Evolutionary conservation across 805 yeast species (phyloP), one percentile per base, ranked within the genome.

Genomic region (Sugiyamaella valdiviana): DNA sequence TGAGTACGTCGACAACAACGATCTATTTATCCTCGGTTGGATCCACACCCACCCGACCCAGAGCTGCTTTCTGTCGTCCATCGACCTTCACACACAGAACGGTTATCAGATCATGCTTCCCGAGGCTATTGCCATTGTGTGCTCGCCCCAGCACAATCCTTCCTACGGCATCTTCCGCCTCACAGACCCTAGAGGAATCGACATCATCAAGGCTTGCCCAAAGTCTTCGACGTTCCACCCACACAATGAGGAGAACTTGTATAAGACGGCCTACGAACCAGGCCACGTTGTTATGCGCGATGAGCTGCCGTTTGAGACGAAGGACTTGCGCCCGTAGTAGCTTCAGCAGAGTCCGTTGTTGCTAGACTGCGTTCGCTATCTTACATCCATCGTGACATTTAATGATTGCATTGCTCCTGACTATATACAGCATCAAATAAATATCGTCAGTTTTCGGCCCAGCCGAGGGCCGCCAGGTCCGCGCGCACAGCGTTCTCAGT

Each of bases 401-500:
- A 36, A 21, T 19, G 22, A 17, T 39, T 19, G 26, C 41, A 39
- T 39, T 39, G 22, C 41, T 7, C 41, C 26, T 17, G 32, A n/a
- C 32, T 26, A 26, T 26, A 26, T 26, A 36, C 39, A n/a, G n/a
- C n/a, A 36, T 19, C 19, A 36, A 36, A 36, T 14, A 12, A 43
- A n/a, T 21, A 17, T 14, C n/a, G 5, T 22, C 21, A 43, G 21
- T 32, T 45, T 22, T 71, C 79, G 32, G 62, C 61, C 85, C 85
- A 93, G 22, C 98, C 99, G 54, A 90, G 76, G 36, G 76, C 68
- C 53, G 71, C 69, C 61, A 93, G 76, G 58, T 93, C 96, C 46
- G 72, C 70, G 66, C 88, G 77, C 45, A 93, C 86, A 48, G 82
- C 82, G 23, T 73, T 80, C 70, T 93, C 99, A 44, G 95, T 88